A percentile compares a stretch with the other conserved stretches of the same genome.
Conservation (phyloP, 2,329 filamentous ascomycete species). For the Plectosphaerella sp. region DNA sequence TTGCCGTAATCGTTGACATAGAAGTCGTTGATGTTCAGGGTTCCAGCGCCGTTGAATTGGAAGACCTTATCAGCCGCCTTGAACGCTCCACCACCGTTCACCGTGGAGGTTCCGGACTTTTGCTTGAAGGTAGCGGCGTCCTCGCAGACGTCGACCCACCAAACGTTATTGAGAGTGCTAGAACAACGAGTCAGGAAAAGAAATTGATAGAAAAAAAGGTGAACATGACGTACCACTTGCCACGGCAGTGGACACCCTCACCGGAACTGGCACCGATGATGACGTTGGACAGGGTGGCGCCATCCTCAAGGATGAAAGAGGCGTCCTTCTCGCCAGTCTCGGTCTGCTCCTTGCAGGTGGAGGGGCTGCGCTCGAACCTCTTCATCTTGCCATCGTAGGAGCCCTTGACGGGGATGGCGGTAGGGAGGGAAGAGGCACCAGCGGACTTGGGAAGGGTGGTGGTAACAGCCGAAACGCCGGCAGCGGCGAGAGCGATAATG, state of each 20-base stretch:
- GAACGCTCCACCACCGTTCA: constrained; percentile 38
- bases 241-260: constrained; percentile 41
- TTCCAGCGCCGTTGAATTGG: constrained; percentile 36
- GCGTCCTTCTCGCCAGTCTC: constrained; percentile 36
- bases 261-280: constrained; percentile 39
- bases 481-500: neutral
- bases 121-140: constrained; percentile 29
- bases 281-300: constrained; percentile 38
- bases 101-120: constrained; percentile 29
- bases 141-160: constrained; percentile 34
- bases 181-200: no score
- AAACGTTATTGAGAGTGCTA: constrained; percentile 22
- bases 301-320: constrained; percentile 33
- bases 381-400: constrained; percentile 43
- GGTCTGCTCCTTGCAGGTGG: constrained; percentile 29
- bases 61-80: constrained; percentile 34
- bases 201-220: no score
- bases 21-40: constrained; percentile 27
- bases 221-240: constrained; percentile 30
- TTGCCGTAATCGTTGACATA: constrained; percentile 38
- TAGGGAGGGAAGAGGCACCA: constrained; percentile 28
- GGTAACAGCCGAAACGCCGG: constrained; percentile 1
- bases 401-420: constrained; percentile 31
- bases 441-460: constrained; percentile 16
- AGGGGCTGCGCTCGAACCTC: constrained; percentile 36